A percentile compares a stretch with the other conserved stretches of the same genome.
Evolutionary conservation across 139 green algal genomes (phyloP).

Genomic region (Micractinium sp.): DNA sequence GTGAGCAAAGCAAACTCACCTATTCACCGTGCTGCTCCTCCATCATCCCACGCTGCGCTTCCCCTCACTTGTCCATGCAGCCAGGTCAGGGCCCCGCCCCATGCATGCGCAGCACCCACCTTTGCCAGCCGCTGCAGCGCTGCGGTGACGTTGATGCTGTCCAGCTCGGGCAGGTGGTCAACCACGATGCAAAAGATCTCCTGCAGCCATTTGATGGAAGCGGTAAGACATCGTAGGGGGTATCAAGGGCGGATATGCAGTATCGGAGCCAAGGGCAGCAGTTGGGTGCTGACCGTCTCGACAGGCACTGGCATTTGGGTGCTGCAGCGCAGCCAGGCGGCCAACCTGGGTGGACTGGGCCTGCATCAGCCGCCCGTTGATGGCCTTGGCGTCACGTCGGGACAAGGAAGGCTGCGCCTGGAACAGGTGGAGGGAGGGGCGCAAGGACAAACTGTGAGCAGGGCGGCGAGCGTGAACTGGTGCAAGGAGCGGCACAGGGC

Average conservation of each 20-base stretch:
- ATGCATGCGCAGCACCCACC: not conserved
- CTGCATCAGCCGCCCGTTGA: not conserved
- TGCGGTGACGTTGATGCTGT: constrained; percentile 22
- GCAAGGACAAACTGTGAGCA: not conserved
- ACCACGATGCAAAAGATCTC: not conserved
- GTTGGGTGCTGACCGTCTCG: not conserved
- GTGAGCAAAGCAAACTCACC: not conserved
- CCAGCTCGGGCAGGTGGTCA: not conserved
- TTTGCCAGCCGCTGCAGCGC: constrained; percentile 34
- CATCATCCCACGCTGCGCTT: no score
- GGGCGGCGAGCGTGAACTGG: no score
- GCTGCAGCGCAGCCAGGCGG: not conserved
- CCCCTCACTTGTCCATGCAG: no score
- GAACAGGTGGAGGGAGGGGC: not conserved
- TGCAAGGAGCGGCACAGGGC: no score
- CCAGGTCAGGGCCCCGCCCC: no score
- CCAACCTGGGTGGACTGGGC: constrained; percentile 6
- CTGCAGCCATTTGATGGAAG: not conserved
- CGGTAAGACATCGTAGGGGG: not conserved
- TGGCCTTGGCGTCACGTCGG: not conserved
- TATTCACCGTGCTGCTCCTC: no score
- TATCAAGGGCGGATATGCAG: no score
- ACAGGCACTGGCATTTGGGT: not conserved
- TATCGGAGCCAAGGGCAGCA: not conserved
- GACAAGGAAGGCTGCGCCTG: not conserved